Evolutionary conservation across 2,329 filamentous ascomycete genomes (phyloP).

Genomic region (Calonectria pseudoreteaudii): DNA sequence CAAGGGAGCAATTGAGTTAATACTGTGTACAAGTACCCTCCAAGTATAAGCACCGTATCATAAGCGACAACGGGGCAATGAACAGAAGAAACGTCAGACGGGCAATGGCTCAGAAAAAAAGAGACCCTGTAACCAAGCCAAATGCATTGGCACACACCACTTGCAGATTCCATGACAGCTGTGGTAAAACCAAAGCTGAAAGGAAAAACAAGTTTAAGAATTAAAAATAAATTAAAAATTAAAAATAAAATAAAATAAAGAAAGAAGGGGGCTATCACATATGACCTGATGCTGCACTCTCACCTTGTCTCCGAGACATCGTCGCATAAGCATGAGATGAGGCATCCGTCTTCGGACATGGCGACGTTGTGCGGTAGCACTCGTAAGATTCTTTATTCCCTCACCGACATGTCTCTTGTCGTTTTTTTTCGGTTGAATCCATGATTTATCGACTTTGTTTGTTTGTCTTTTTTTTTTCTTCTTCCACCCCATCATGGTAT

Average conservation of each 20-base stretch:
- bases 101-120: neutral
- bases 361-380: neutral
- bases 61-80: conserved; percentile 2
- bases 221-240: too few relatives aligned
- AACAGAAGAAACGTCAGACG: conserved; percentile 4
- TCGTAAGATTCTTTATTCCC: neutral
- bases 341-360: neutral
- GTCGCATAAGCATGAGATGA: conserved; percentile 3
- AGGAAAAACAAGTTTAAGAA: neutral
- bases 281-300: conserved; percentile 5
- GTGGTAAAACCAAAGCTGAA: conserved; percentile 2
- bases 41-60: neutral
- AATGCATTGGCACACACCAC: conserved; percentile 5
- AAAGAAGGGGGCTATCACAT: neutral
- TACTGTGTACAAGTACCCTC: neutral
- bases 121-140: neutral
- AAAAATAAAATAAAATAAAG: too few relatives aligned
- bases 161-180: neutral
- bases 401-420: neutral
- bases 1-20: neutral
- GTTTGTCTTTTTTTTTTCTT: neutral
- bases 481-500: neutral
- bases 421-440: neutral
- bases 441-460: neutral
- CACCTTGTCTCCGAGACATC: neutral